phyloP scores from a whole-genome alignment of 208 protist species.

The Balamuthia mandrillaris region DNA sequence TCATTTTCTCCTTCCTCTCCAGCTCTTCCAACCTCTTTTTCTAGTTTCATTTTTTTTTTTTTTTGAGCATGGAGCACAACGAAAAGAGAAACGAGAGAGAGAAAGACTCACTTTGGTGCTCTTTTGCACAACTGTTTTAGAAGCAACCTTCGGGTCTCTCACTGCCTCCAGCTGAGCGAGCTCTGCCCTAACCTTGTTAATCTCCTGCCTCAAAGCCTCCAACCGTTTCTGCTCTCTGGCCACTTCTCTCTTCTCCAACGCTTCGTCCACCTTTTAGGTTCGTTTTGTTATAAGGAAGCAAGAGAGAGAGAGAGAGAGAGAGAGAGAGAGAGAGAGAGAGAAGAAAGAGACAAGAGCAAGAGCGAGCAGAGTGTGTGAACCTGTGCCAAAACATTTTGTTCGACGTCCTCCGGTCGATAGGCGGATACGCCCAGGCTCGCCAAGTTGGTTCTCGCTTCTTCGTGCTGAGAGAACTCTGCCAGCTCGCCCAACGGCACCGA shows the following conservation, averaged over 20 bases:
- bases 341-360: not conserved
- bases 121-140: not conserved
- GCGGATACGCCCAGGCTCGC: not conserved
- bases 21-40: constrained; percentile 20
- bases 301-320: not conserved
- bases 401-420: not conserved
- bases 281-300: not conserved
- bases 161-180: no score
- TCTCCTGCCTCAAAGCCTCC: not conserved
- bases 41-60: not conserved
- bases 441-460: not conserved
- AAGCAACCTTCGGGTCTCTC: not conserved
- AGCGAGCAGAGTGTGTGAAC: not conserved
- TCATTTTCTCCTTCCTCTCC: not conserved
- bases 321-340: not conserved
- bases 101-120: not conserved
- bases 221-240: not conserved
- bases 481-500: not conserved
- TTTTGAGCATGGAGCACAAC: not conserved
- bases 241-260: not conserved
- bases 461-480: not conserved
- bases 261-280: not conserved
- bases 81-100: not conserved
- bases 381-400: not conserved
- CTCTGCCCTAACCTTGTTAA: no score